Percentiles rank a stretch among this genome's conserved stretches.
Evolutionary conservation across 2,329 filamentous ascomycete species (phyloP).

Genomic region (Diaporthe helianthi): DNA sequence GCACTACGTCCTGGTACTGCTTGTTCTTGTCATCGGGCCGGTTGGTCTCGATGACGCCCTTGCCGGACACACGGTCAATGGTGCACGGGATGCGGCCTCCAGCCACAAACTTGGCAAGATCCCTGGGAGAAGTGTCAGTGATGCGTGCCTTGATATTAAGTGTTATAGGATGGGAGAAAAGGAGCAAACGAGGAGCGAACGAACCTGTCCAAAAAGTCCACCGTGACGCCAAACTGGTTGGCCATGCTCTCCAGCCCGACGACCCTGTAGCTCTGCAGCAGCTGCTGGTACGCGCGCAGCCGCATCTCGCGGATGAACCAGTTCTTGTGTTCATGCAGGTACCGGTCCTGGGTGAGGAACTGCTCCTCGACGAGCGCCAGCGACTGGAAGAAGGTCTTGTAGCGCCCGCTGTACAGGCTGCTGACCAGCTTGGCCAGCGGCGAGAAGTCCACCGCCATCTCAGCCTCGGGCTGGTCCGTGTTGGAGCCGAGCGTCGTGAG

Average conservation of each 20-base stretch:
- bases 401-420: constrained; percentile 92
- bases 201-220: constrained; percentile 94
- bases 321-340: constrained; percentile 91
- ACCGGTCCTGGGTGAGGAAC: constrained; percentile 93
- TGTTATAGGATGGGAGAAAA: background rate
- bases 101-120: constrained; percentile 96
- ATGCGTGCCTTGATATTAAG: background rate
- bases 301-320: constrained; percentile 99
- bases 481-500: constrained; percentile 80
- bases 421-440: constrained; percentile 86
- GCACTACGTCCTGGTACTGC: constrained; percentile 97
- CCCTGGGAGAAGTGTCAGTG: constrained; percentile 58
- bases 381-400: constrained; percentile 91
- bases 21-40: constrained; percentile 99
- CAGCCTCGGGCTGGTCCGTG: constrained; percentile 75
- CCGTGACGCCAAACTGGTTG: constrained; percentile 92
- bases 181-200: constrained; percentile 49
- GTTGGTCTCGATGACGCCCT: constrained; percentile 98
- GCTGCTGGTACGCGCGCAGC: constrained; percentile 92
- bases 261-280: constrained; percentile 95
- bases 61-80: constrained; percentile 94
- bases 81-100: constrained; percentile 94
- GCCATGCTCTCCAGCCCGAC: constrained; percentile 98
- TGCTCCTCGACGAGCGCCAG: constrained; percentile 90
- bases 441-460: constrained; percentile 86